Conservation (phyloP, 805 yeast species). For the Pichia kluyveri region DNA sequence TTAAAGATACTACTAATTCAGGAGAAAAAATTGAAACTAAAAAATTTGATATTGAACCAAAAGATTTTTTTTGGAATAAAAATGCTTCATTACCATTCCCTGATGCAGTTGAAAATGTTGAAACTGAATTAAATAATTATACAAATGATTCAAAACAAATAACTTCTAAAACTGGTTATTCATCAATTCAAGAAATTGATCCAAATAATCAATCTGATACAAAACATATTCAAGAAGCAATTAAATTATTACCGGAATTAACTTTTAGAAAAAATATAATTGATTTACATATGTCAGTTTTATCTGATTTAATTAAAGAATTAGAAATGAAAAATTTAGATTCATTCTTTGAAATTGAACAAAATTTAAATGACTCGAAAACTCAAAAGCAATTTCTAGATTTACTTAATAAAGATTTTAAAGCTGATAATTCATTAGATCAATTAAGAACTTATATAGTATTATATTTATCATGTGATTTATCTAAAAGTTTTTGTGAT, state of each 20-base stretch:
- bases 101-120: conserved; percentile 97
- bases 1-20: conserved; percentile 21
- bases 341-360: conserved; percentile 90
- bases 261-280: conserved; percentile 80
- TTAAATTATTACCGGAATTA: conserved; percentile 85
- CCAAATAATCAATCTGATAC: conserved; percentile 50
- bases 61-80: conserved; percentile 84
- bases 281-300: conserved; percentile 95
- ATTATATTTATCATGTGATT: conserved; percentile 49
- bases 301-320: conserved; percentile 74
- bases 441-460: conserved; percentile 85
- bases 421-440: conserved; percentile 52
- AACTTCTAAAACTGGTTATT: conserved; percentile 65
- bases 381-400: conserved; percentile 51
- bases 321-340: conserved; percentile 84
- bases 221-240: conserved; percentile 70
- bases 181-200: conserved; percentile 68
- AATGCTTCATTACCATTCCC: conserved; percentile 91
- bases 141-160: conserved; percentile 83
- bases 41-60: conserved; percentile 82
- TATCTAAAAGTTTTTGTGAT: conserved; percentile 36
- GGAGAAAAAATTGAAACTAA: conserved; percentile 33
- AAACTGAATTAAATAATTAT: conserved; percentile 68
- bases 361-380: conserved; percentile 57
- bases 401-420: conserved; percentile 40